Evolutionary conservation across 768 basidiomycete genomes (phyloP).

Genomic region (Xerocomellus amylosporus): DNA sequence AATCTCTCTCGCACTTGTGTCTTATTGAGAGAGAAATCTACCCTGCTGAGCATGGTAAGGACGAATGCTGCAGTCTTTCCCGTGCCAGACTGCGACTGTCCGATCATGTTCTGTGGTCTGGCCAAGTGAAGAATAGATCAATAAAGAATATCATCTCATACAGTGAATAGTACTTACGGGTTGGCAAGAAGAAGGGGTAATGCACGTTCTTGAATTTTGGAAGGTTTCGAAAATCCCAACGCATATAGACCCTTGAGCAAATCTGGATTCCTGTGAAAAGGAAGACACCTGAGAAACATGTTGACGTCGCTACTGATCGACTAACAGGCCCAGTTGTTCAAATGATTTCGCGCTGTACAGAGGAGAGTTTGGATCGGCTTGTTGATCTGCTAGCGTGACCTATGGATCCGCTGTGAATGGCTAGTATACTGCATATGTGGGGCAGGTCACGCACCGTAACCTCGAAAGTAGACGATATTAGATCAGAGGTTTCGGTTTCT

Average conservation of each 20-base stretch:
- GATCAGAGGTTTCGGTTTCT: conserved; percentile 48
- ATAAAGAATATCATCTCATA: background rate
- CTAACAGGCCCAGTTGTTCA: conserved; percentile 92
- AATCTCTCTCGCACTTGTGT: conserved; percentile 62
- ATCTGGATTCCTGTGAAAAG: conserved; percentile 66
- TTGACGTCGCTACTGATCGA: conserved; percentile 12
- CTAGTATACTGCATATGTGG: background rate
- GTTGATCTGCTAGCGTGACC: conserved; percentile 97
- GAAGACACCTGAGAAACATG: conserved; percentile 3
- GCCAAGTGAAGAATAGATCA: background rate
- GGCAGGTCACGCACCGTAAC: conserved; percentile 55
- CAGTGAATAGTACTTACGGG: conserved; percentile 56
- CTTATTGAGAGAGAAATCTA: conserved; percentile 78
- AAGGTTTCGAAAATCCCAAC: conserved; percentile 96
- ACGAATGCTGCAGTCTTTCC: conserved; percentile 99
- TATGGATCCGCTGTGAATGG: conserved; percentile 29
- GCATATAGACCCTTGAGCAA: conserved; percentile 92
- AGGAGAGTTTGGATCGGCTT: conserved; percentile 94
- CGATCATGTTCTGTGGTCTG: conserved; percentile 98
- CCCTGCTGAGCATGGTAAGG: conserved; percentile 92
- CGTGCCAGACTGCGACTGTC: conserved; percentile 98
- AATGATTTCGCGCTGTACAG: conserved; percentile 91
- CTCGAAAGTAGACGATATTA: conserved; percentile 79
- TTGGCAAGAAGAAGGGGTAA: conserved; percentile 85
- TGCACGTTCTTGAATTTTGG: conserved; percentile 97